Conservation (phyloP, 495 filamentous ascomycete genomes). For the Bacidia rubella region DNA sequence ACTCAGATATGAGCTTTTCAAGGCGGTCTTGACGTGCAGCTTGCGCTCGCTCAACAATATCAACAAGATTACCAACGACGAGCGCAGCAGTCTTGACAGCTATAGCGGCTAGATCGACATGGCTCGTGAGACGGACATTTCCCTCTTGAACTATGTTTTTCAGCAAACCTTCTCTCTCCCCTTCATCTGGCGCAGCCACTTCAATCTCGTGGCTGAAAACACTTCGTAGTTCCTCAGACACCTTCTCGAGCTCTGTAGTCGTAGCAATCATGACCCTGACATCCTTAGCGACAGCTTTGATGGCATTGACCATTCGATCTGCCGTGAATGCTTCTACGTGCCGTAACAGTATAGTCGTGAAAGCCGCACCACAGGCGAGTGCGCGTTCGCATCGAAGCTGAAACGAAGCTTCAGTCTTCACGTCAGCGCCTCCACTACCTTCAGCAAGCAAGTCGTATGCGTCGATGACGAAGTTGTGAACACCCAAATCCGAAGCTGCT, state of each 20-base stretch:
- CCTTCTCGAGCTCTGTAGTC: conserved; percentile 85
- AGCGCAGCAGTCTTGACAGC: conserved; percentile 92
- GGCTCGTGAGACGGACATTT: conserved; percentile 54
- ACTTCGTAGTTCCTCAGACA: conserved; percentile 76
- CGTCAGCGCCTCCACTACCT: conserved; percentile 71
- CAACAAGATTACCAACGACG: conserved; percentile 84
- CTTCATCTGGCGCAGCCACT: conserved; percentile 83
- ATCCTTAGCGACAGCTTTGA: conserved; percentile 63
- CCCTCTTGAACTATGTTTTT: conserved; percentile 61
- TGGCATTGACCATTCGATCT: conserved; percentile 69
- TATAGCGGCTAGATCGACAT: conserved; percentile 69
- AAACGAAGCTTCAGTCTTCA: conserved; percentile 82
- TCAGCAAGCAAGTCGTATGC: conserved; percentile 89
- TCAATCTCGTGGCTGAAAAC: conserved; percentile 95
- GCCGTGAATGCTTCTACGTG: conserved; percentile 87
- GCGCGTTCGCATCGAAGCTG: conserved; percentile 79
- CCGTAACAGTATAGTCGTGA: conserved; percentile 66
- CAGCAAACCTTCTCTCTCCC: conserved; percentile 78
- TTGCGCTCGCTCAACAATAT: conserved; percentile 82
- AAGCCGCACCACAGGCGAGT: conserved; percentile 71
- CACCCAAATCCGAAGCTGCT: conserved; percentile 77
- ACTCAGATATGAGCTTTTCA: conserved; percentile 45
- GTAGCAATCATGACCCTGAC: conserved; percentile 78
- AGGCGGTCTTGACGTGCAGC: conserved; percentile 61
- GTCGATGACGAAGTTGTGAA: conserved; percentile 82